phyloP scores from a whole-genome alignment of 306 rosid species.

The Casuarina cunninghamiana region DNA sequence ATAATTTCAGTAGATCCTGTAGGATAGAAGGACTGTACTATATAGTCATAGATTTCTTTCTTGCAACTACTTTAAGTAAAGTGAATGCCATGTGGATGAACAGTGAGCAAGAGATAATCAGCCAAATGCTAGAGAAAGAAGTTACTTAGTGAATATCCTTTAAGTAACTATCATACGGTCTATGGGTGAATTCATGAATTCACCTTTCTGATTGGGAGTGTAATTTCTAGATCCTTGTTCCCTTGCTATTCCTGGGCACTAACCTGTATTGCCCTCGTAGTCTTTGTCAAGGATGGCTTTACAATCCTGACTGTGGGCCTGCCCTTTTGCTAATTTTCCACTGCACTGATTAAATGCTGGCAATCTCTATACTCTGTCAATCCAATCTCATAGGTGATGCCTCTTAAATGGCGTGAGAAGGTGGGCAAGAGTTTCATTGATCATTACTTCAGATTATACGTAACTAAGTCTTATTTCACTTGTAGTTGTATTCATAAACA shows the following conservation, averaged over 20 bases:
- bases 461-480: neutral
- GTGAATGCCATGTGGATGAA: too few species aligned
- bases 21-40: neutral
- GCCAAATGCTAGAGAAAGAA: neutral
- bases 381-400: neutral
- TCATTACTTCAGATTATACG: neutral
- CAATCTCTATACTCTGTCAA: neutral
- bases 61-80: too few species aligned
- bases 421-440: neutral
- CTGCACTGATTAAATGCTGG: neutral
- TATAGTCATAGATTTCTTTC: too few species aligned
- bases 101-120: neutral
- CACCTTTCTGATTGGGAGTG: neutral
- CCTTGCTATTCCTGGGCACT: neutral
- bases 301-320: neutral
- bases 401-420: neutral
- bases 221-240: neutral
- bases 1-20: neutral
- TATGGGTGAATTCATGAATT: neutral
- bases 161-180: neutral
- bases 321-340: neutral
- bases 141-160: neutral
- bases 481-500: neutral
- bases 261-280: neutral
- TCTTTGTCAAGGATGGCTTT: neutral